Percentiles rank a stretch among this genome's conserved stretches.
Evolutionary conservation across 257 asterid genomes (phyloP).

Genomic region (Echium plantagineum): DNA sequence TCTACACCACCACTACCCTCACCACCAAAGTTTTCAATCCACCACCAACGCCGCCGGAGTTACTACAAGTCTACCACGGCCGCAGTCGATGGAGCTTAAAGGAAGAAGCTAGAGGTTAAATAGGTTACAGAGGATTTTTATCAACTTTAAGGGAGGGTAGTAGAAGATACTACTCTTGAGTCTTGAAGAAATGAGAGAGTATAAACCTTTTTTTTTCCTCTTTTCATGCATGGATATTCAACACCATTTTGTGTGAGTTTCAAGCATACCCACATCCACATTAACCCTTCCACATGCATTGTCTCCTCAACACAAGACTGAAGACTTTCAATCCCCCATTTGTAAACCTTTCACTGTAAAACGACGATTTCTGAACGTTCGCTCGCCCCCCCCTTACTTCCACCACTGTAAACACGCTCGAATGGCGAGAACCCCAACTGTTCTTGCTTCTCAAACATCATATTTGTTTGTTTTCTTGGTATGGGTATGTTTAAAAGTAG

Average conservation of each 20-base stretch:
- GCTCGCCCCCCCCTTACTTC: background rate
- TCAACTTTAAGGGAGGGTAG: conserved; percentile 9
- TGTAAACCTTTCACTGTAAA: conserved; percentile 5
- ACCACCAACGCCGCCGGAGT: background rate
- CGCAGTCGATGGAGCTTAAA: conserved; percentile 27
- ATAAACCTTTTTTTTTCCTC: conserved; percentile 5
- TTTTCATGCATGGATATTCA: conserved; percentile 35
- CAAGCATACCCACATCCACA: conserved; percentile 21
- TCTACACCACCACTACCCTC: conserved; percentile 1
- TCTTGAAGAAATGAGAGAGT: background rate
- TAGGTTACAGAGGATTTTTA: background rate
- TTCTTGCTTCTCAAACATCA: conserved; percentile 4
- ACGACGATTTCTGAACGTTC: conserved; percentile 6
- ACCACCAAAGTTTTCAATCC: conserved; percentile 9
- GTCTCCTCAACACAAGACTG: conserved; percentile 20
- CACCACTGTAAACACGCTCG: background rate
- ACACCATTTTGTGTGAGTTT: conserved; percentile 29
- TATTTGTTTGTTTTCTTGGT: conserved; percentile 17
- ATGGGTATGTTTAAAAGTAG: conserved; percentile 11
- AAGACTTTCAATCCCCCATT: conserved; percentile 12
- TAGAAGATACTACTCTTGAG: conserved; percentile 1
- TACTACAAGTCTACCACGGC: no score
- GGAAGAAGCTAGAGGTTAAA: conserved; percentile 4
- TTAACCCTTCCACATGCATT: conserved; percentile 38
- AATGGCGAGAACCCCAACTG: conserved; percentile 31